phyloP scores from a whole-genome alignment of 2,329 filamentous ascomycete genomes.

The Ceratocystis huliohia region DNA sequence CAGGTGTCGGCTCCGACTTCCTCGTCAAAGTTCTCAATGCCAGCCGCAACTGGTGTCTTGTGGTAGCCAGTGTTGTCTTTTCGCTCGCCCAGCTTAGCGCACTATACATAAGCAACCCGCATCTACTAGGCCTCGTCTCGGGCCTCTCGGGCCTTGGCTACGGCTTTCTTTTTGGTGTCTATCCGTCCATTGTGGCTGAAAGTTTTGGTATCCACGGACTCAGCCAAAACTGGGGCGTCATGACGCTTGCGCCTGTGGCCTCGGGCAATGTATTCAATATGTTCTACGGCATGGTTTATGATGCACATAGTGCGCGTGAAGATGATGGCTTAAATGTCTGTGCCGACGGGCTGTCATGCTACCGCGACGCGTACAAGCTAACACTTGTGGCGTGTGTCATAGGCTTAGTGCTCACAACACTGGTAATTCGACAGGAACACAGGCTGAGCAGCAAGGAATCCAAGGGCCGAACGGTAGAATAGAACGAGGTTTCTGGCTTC shows the following conservation, averaged over 20 bases:
- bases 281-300: slow-evolving; percentile 74
- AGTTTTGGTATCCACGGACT: slow-evolving; percentile 82
- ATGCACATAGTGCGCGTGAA: slow-evolving; percentile 59
- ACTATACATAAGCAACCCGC: slow-evolving; percentile 61
- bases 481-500: slow-evolving; percentile 22
- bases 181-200: slow-evolving; percentile 78
- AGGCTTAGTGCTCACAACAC: slow-evolving; percentile 57
- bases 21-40: slow-evolving; percentile 69
- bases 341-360: slow-evolving; percentile 65
- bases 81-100: slow-evolving; percentile 65
- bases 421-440: slow-evolving; percentile 47
- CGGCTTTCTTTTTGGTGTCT: slow-evolving; percentile 87
- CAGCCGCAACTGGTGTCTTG: slow-evolving; percentile 83
- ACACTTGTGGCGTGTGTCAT: slow-evolving; percentile 60
- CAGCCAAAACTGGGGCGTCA: slow-evolving; percentile 90
- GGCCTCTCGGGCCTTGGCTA: slow-evolving; percentile 78
- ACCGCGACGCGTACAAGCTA: slow-evolving; percentile 65
- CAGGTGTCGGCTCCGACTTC: slow-evolving; percentile 79
- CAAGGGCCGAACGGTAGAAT: slow-evolving; percentile 30
- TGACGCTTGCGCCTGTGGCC: slow-evolving; percentile 79
- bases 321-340: slow-evolving; percentile 61
- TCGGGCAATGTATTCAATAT: slow-evolving; percentile 88
- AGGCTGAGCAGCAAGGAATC: slow-evolving; percentile 27
- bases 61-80: slow-evolving; percentile 66
- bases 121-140: slow-evolving; percentile 65